These are phyloP conservation scores for Podosphaera fusca DNA, from an alignment of 2,329 filamentous ascomycete genomes.

Conservation along the genomic window DNA sequence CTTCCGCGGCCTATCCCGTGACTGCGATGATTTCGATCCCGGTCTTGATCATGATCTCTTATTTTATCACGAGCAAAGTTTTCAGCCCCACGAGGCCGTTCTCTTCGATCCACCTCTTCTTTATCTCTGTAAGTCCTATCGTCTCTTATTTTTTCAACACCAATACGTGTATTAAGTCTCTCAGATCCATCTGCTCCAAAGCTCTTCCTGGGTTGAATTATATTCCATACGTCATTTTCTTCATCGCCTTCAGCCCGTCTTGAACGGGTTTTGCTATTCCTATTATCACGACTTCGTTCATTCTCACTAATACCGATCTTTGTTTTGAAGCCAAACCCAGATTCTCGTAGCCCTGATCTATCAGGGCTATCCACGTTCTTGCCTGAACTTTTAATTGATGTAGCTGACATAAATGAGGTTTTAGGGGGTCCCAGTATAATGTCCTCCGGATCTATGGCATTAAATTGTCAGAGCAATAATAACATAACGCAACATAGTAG, in stretches of 20 bases:
- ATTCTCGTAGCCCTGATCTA: constrained; percentile 25
- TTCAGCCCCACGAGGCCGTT: constrained; percentile 28
- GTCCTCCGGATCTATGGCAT: constrained; percentile 41
- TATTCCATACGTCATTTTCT: constrained; percentile 52
- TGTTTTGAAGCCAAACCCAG: constrained; percentile 36
- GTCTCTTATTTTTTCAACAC: constrained; percentile 22
- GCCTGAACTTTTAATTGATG: constrained; percentile 25
- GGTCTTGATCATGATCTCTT: constrained; percentile 23
- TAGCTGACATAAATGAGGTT: constrained; percentile 59
- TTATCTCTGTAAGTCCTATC: constrained; percentile 24
- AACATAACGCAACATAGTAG: neutral
- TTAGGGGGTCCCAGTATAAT: constrained; percentile 70
- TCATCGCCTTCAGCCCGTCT: constrained; percentile 30
- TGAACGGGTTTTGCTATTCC: constrained; percentile 24
- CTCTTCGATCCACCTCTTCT: constrained; percentile 30
- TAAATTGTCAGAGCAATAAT: constrained; percentile 3
- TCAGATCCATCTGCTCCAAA: constrained; percentile 51
- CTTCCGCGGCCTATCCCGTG: constrained; percentile 42
- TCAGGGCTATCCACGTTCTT: constrained; percentile 21
- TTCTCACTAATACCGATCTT: constrained; percentile 27
- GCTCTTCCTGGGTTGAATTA: constrained; percentile 50
- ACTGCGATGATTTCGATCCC: constrained; percentile 30
- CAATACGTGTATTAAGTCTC: constrained; percentile 43
- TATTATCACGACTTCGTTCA: constrained; percentile 26
- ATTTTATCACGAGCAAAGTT: constrained; percentile 26